Evolutionary conservation across 2,329 filamentous ascomycete genomes (phyloP).

Genomic region (Nemania bipapillata): DNA sequence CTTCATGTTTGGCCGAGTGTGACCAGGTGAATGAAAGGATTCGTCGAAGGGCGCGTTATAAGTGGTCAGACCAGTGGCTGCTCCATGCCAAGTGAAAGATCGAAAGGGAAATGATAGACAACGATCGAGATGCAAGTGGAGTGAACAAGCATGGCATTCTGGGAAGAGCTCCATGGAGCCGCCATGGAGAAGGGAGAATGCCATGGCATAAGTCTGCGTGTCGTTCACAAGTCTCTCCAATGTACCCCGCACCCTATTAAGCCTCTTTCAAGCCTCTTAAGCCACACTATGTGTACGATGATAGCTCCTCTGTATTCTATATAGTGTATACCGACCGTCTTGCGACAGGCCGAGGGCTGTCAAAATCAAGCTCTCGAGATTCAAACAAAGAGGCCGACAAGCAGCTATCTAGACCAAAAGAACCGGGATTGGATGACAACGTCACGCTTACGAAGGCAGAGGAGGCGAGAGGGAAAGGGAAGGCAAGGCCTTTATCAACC

Average conservation of each 20-base stretch:
- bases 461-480: neutral
- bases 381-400: too few species aligned
- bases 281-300: neutral
- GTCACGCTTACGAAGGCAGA: constrained; percentile 31
- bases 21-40: constrained; percentile 25
- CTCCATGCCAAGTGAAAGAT: constrained; percentile 32
- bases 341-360: too few species aligned
- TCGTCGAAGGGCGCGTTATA: constrained; percentile 29
- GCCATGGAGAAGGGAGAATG: constrained; percentile 46
- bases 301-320: too few species aligned
- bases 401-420: too few species aligned
- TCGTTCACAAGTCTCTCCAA: constrained; percentile 41
- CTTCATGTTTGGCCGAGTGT: constrained; percentile 27
- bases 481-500: neutral
- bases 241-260: constrained; percentile 39
- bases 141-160: constrained; percentile 47
- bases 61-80: constrained; percentile 34
- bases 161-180: too few species aligned
- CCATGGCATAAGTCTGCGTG: constrained; percentile 43
- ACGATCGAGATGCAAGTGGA: constrained; percentile 47
- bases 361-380: too few species aligned
- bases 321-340: too few species aligned
- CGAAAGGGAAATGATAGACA: constrained; percentile 42
- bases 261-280: neutral
- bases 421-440: constrained; percentile 19